These are phyloP conservation scores for Leccinum truebloodii DNA, from an alignment of 768 basidiomycete genomes.

Conservation along the genomic window DNA sequence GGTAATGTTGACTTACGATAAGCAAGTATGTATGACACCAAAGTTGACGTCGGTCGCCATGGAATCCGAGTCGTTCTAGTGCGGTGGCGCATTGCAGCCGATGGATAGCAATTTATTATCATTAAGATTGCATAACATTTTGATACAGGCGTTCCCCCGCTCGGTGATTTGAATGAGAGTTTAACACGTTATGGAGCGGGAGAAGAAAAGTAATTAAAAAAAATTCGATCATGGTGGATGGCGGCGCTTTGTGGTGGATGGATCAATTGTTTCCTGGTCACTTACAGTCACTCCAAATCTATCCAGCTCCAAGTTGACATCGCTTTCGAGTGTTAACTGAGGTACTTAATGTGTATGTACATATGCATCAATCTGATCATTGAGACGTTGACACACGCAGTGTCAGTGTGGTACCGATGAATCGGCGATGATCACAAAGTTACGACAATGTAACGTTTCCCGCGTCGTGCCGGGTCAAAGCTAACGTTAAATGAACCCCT, in stretches of 20 bases:
- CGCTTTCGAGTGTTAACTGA: background rate
- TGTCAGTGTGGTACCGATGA: background rate
- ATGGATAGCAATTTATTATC: too few species aligned
- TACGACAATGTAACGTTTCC: slow-evolving; percentile 2
- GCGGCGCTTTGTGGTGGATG: too few species aligned
- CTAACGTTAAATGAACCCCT: slow-evolving; percentile 26
- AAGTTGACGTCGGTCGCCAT: background rate
- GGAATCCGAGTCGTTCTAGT: background rate
- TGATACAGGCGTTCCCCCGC: too few species aligned
- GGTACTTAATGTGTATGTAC: background rate
- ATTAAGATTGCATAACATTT: too few species aligned
- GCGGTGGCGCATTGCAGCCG: background rate
- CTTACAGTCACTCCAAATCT: too few species aligned
- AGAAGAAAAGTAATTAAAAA: background rate
- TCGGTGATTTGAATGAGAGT: background rate
- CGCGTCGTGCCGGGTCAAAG: background rate
- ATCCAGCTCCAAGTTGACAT: background rate
- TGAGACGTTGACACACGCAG: background rate
- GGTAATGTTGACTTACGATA: background rate
- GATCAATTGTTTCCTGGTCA: too few species aligned
- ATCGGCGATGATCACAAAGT: background rate
- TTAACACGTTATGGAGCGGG: background rate
- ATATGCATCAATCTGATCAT: background rate
- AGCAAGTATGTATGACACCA: background rate
- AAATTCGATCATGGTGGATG: background rate